Conservation (phyloP, 176 grass and related monocot genomes). For the Eragrostis curvula region DNA sequence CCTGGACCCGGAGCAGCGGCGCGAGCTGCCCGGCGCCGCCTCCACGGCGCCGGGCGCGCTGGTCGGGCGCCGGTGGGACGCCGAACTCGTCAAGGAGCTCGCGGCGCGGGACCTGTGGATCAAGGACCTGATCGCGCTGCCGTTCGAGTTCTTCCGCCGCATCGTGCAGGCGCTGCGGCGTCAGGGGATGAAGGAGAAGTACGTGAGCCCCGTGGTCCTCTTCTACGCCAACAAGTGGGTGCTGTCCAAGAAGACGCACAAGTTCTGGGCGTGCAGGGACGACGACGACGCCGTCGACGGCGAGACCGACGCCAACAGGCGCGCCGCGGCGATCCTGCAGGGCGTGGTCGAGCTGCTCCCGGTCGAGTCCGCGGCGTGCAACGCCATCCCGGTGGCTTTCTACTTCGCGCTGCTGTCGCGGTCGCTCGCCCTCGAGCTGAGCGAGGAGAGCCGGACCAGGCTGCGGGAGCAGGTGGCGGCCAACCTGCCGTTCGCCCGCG, state of each 20-base stretch:
- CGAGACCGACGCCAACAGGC: constrained; percentile 58
- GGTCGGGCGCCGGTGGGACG: constrained; percentile 65
- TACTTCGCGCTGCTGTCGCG: constrained; percentile 83
- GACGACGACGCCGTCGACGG: constrained; percentile 51
- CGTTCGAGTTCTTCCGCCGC: constrained; percentile 74
- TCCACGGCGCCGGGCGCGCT: constrained; percentile 32
- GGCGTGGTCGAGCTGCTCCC: constrained; percentile 70
- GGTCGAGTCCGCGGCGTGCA: constrained; percentile 25
- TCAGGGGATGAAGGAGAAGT: constrained; percentile 98
- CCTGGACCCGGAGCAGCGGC: constrained; percentile 80
- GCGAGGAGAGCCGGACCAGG: constrained; percentile 41
- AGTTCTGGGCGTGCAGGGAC: constrained; percentile 77
- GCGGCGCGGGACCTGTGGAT: constrained; percentile 81
- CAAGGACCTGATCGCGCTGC: constrained; percentile 93
- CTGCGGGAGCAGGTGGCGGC: constrained; percentile 49
- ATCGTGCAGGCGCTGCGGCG: constrained; percentile 79
- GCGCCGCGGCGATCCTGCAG: constrained; percentile 60
- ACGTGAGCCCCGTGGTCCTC: constrained; percentile 78
- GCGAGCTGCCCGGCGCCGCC: constrained; percentile 33
- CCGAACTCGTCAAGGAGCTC: constrained; percentile 82
- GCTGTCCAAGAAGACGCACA: constrained; percentile 94
- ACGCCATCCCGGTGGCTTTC: constrained; percentile 65
- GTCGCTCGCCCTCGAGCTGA: constrained; percentile 69
- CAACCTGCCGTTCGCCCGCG: constrained; percentile 68
- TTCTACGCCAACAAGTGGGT: constrained; percentile 99